Percentiles rank a stretch among this genome's conserved stretches.
These are phyloP conservation scores for Boeremia lycopersici DNA, from an alignment of 2,329 filamentous ascomycete genomes.

Conservation along the genomic window DNA sequence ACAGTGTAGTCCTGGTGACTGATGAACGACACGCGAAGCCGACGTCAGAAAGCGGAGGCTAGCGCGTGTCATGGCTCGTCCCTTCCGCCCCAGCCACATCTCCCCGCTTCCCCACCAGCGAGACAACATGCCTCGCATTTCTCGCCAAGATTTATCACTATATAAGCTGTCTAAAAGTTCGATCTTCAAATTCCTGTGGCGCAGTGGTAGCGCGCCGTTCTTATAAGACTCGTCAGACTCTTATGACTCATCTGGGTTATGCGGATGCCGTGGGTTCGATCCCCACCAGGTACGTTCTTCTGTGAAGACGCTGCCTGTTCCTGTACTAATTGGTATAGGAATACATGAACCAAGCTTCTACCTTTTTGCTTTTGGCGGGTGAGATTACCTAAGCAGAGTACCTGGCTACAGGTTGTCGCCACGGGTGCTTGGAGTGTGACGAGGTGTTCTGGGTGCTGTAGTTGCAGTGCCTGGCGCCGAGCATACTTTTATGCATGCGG, in stretches of 20 bases:
- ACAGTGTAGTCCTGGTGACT: background rate
- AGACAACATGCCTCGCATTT: too few relatives aligned
- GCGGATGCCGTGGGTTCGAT: constrained; percentile 54
- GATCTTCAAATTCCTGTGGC: constrained; percentile 49
- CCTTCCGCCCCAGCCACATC: constrained; percentile 13
- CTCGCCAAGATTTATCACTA: too few relatives aligned
- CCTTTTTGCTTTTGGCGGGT: constrained; percentile 13
- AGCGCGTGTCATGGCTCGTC: constrained; percentile 18
- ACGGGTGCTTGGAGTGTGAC: too few relatives aligned
- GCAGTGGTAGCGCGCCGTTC: constrained; percentile 58
- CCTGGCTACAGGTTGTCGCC: too few relatives aligned
- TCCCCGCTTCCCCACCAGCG: too few relatives aligned
- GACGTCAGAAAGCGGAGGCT: constrained; percentile 6
- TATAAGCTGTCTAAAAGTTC: background rate
- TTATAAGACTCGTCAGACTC: constrained; percentile 51
- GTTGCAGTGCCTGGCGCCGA: too few relatives aligned
- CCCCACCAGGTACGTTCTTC: constrained; percentile 35
- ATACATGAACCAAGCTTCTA: constrained; percentile 20
- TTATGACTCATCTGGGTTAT: constrained; percentile 48
- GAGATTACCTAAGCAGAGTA: too few relatives aligned
- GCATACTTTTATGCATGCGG: too few relatives aligned
- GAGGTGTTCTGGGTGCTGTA: too few relatives aligned
- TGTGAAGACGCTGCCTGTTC: constrained; percentile 12
- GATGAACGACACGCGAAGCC: constrained; percentile 15
- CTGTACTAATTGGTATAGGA: constrained; percentile 20